Conservation (phyloP, 2,329 filamentous ascomycete species). For the Trichoderma afroharzianum region DNA sequence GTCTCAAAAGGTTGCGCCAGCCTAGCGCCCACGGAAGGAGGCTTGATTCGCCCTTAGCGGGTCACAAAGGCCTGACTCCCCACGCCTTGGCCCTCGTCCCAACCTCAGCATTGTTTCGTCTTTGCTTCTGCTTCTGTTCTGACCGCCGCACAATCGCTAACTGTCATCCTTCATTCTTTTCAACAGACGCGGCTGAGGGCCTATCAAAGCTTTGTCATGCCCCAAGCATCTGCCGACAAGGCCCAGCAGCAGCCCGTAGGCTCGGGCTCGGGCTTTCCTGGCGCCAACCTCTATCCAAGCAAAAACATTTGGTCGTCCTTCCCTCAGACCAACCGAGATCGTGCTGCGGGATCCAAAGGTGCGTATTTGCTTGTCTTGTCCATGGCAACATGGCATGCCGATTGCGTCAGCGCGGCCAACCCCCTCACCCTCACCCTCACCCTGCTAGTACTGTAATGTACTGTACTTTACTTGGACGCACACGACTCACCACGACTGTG, state of each 20-base stretch:
- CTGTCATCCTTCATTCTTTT: constrained; percentile 18
- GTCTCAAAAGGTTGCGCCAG: constrained; percentile 35
- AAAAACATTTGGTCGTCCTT: constrained; percentile 35
- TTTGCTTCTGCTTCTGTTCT: constrained; percentile 14
- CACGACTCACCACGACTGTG: not conserved
- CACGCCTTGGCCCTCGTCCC: constrained; percentile 18
- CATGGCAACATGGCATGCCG: not conserved
- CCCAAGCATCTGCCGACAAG: constrained; percentile 32
- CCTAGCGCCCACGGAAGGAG: constrained; percentile 28
- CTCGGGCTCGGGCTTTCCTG: constrained; percentile 37
- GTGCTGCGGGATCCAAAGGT: constrained; percentile 47
- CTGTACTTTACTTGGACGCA: not conserved
- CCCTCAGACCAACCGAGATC: constrained; percentile 38
- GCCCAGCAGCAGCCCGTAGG: constrained; percentile 38
- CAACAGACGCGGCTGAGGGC: constrained; percentile 36
- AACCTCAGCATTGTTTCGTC: constrained; percentile 16
- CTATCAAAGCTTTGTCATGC: constrained; percentile 39
- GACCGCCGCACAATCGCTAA: constrained; percentile 23
- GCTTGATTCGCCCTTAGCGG: constrained; percentile 29
- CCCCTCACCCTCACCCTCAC: not conserved
- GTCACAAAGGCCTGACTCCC: constrained; percentile 19
- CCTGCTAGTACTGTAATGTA: not conserved
- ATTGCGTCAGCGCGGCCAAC: not conserved
- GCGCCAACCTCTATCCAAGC: constrained; percentile 35
- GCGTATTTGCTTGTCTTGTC: constrained; percentile 23